These are phyloP conservation scores for Xerocomellus intermedius DNA, from an alignment of 768 basidiomycete genomes.

Conservation along the genomic window DNA sequence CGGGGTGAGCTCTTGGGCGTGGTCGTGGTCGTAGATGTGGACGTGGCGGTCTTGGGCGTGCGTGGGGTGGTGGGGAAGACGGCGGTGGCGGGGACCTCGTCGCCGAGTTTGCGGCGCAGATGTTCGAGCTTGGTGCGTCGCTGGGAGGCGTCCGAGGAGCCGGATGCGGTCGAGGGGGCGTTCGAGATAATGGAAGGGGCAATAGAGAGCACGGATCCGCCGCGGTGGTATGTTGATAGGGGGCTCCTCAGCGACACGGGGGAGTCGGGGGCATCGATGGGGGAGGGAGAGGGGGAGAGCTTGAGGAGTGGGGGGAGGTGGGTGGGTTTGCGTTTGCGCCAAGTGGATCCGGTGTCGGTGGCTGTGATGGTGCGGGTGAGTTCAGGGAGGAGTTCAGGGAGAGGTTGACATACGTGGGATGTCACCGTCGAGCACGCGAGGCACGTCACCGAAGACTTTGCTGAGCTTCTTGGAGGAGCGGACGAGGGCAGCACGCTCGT, in stretches of 20 bases:
- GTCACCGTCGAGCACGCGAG: constrained; percentile 49
- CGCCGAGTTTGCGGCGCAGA: constrained; percentile 58
- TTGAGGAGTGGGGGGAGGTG: constrained; percentile 29
- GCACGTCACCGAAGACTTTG: constrained; percentile 56
- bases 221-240: constrained; percentile 5
- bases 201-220: constrained; percentile 23
- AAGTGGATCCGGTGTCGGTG: constrained; percentile 13
- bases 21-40: too few species aligned
- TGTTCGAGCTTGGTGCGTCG: constrained; percentile 63
- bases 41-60: constrained; percentile 4
- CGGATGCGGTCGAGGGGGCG: constrained; percentile 12
- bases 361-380: too few species aligned
- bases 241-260: background rate
- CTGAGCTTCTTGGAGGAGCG: constrained; percentile 60
- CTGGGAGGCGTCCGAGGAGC: constrained; percentile 27
- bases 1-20: too few species aligned
- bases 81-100: constrained; percentile 58
- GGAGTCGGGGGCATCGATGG: constrained; percentile 8
- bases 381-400: too few species aligned
- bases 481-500: constrained; percentile 54
- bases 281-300: constrained; percentile 3
- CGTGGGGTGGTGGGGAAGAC: constrained; percentile 46
- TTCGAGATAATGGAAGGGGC: constrained; percentile 19
- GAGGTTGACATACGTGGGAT: background rate
- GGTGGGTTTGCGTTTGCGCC: constrained; percentile 28